Evolutionary conservation across 345 rosid genomes (phyloP).

Genomic region (sweet orange (Citrus sinensis)): DNA sequence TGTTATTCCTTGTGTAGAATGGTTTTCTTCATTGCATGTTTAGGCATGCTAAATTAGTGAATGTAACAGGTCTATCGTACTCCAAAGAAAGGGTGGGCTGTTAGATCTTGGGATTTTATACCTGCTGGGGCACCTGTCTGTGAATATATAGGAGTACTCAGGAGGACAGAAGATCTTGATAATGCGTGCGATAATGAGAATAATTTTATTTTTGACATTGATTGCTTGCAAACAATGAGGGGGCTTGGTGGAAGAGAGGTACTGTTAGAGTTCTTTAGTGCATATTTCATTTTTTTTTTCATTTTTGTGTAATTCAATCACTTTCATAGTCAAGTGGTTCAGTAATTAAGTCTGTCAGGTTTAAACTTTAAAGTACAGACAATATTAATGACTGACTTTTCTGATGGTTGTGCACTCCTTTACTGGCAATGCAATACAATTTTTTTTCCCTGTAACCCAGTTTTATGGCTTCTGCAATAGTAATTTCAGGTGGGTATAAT

Average conservation of each 20-base stretch:
- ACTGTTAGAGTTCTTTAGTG: background rate
- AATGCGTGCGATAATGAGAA: slow-evolving; percentile 65
- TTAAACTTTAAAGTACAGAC: background rate
- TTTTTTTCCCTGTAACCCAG: background rate
- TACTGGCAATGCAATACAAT: background rate
- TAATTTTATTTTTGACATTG: slow-evolving; percentile 82
- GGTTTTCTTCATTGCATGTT: background rate
- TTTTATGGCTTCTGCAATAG: background rate
- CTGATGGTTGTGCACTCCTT: background rate
- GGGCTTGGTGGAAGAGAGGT: slow-evolving; percentile 92
- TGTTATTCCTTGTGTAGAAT: slow-evolving; percentile 1
- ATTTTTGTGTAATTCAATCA: background rate
- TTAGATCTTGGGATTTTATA: slow-evolving; percentile 91
- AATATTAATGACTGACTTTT: background rate
- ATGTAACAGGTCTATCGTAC: slow-evolving; percentile 75
- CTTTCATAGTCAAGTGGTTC: background rate
- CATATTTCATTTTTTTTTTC: background rate
- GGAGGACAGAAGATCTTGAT: slow-evolving; percentile 70
- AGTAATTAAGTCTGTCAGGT: background rate
- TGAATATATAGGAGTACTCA: slow-evolving; percentile 75
- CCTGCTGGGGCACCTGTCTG: slow-evolving; percentile 93
- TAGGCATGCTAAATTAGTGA: background rate
- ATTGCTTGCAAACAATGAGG: slow-evolving; percentile 91
- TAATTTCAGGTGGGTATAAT: background rate
- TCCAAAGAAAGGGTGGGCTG: slow-evolving; percentile 94